These are phyloP conservation scores for Cladosporium sp. DNA, from an alignment of 2,329 filamentous ascomycete genomes.

Conservation along the genomic window DNA sequence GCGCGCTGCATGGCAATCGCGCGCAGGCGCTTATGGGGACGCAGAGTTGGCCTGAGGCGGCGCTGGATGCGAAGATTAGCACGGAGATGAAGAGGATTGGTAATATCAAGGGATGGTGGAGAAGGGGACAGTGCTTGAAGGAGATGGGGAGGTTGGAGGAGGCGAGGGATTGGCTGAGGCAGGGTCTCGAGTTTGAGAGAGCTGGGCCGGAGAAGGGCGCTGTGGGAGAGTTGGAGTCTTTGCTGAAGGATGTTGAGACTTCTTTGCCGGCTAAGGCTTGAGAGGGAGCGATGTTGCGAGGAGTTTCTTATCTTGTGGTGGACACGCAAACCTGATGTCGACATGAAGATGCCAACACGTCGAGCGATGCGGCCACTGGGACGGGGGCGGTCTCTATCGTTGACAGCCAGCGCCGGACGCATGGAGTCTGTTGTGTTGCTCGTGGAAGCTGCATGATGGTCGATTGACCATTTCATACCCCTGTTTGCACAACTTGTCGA, in stretches of 20 bases:
- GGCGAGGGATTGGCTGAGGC: slow-evolving; percentile 74
- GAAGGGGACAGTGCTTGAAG: slow-evolving; percentile 76
- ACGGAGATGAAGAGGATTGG: slow-evolving; percentile 83
- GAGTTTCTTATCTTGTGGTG: background rate
- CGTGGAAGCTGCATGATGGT: background rate
- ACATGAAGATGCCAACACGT: background rate
- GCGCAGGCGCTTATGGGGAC: slow-evolving; percentile 87
- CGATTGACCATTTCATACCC: background rate
- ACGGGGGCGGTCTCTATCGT: no score
- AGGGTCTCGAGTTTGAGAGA: slow-evolving; percentile 66
- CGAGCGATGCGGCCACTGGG: background rate
- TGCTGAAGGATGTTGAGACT: slow-evolving; percentile 29
- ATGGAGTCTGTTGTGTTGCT: background rate
- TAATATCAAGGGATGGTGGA: slow-evolving; percentile 95
- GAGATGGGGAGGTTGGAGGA: slow-evolving; percentile 91
- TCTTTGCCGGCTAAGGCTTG: slow-evolving; percentile 13
- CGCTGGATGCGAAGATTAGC: slow-evolving; percentile 83
- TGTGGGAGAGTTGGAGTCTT: slow-evolving; percentile 34
- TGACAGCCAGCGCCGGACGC: background rate
- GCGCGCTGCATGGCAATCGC: slow-evolving; percentile 78
- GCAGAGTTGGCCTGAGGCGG: slow-evolving; percentile 79
- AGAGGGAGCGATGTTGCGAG: background rate
- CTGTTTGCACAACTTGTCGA: background rate
- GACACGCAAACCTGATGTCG: background rate
- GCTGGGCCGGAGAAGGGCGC: slow-evolving; percentile 34